Evolutionary conservation across 768 basidiomycete genomes (phyloP).

Genomic region (Terana coerulea): DNA sequence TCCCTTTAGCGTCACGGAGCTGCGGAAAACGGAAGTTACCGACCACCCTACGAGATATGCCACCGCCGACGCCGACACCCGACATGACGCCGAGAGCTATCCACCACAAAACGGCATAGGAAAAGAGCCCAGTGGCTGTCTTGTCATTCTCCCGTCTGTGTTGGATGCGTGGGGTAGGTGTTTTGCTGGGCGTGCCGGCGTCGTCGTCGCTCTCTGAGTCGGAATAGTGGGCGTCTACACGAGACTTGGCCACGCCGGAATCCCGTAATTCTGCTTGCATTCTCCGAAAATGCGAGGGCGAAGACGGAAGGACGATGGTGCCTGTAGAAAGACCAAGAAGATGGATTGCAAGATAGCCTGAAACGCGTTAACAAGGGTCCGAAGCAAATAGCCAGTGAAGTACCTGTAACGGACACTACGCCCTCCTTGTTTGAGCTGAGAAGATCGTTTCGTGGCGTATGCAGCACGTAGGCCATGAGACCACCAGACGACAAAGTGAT

Average conservation of each 20-base stretch:
- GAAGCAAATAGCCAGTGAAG: slow-evolving; percentile 7
- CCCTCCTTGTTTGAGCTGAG: slow-evolving; percentile 92
- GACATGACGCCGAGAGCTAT: slow-evolving; percentile 38
- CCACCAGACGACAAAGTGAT: slow-evolving; percentile 49
- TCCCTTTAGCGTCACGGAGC: not conserved
- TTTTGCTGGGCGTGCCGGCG: slow-evolving; percentile 12
- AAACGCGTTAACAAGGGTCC: not conserved
- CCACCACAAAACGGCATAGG: slow-evolving; percentile 84
- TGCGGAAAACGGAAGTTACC: slow-evolving; percentile 22
- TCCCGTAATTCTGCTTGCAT: slow-evolving; percentile 35
- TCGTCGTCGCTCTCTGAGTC: slow-evolving; percentile 19
- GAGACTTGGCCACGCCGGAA: not conserved
- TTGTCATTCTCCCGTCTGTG: slow-evolving; percentile 62
- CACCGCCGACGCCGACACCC: slow-evolving; percentile 30
- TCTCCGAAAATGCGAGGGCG: slow-evolving; percentile 67
- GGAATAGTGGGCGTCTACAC: slow-evolving; percentile 11
- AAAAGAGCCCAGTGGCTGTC: slow-evolving; percentile 70
- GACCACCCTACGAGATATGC: slow-evolving; percentile 61
- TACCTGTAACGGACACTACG: slow-evolving; percentile 72
- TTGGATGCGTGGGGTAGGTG: slow-evolving; percentile 14
- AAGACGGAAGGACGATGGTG: slow-evolving; percentile 74
- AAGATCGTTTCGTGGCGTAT: slow-evolving; percentile 56
- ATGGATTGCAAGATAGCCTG: slow-evolving; percentile 90
- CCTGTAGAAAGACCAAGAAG: slow-evolving; percentile 82
- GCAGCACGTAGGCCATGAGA: slow-evolving; percentile 62